Evolutionary conservation across 2,329 filamentous ascomycete species (phyloP).

Genomic region (Parascedosporium putredinis): DNA sequence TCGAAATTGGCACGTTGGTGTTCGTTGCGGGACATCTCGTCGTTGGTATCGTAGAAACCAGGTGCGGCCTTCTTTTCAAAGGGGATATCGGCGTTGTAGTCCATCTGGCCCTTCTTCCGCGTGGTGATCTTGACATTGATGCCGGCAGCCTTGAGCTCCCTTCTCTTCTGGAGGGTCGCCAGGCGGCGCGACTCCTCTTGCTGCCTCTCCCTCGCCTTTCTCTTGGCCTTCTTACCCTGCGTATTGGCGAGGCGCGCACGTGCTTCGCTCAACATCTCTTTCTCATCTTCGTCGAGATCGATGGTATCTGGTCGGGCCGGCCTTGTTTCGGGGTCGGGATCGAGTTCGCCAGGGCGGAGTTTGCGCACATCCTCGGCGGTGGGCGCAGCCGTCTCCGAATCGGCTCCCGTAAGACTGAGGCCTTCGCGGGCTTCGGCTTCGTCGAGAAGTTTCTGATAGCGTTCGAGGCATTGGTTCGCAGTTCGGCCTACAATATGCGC

Average conservation of each 20-base stretch:
- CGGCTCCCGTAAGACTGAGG: slow-evolving; percentile 72
- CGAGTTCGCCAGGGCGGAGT: slow-evolving; percentile 83
- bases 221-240: slow-evolving; percentile 97
- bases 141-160: slow-evolving; percentile 92
- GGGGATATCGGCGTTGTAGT: slow-evolving; percentile 98
- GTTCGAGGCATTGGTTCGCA: slow-evolving; percentile 91
- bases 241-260: slow-evolving; percentile 94
- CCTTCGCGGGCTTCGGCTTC: slow-evolving; percentile 89
- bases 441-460: slow-evolving; percentile 92
- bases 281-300: slow-evolving; percentile 96
- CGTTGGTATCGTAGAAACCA: slow-evolving; percentile 87
- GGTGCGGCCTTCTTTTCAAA: slow-evolving; percentile 85
- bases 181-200: slow-evolving; percentile 87
- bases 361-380: slow-evolving; percentile 86
- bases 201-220: slow-evolving; percentile 91
- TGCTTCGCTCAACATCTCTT: slow-evolving; percentile 98
- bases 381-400: slow-evolving; percentile 76
- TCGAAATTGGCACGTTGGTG: slow-evolving; percentile 77
- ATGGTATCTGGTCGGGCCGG: slow-evolving; percentile 93
- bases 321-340: slow-evolving; percentile 95
- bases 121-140: slow-evolving; percentile 96
- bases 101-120: slow-evolving; percentile 93
- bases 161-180: slow-evolving; percentile 84
- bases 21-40: slow-evolving; percentile 75
- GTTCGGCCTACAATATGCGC: slow-evolving; percentile 93